A percentile compares a stretch with the other conserved stretches of the same genome.
phyloP scores from a whole-genome alignment of 2,329 filamentous ascomycete species.

The Nemania bipapillata region DNA sequence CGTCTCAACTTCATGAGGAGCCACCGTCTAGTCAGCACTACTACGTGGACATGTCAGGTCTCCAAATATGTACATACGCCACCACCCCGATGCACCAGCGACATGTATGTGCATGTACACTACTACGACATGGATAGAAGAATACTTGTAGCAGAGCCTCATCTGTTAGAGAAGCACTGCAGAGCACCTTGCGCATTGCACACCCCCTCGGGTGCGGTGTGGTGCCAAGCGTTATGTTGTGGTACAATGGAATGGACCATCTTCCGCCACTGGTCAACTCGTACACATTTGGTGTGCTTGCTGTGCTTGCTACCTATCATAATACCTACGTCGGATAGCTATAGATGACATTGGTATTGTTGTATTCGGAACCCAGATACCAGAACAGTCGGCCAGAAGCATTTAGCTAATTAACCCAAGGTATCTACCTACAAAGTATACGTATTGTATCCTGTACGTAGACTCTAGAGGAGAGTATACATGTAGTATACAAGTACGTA shows the following conservation, averaged over 20 bases:
- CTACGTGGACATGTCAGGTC: not conserved
- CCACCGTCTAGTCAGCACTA: not conserved
- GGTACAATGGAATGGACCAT: slow-evolving; percentile 31
- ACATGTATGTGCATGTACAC: not conserved
- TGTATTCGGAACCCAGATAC: not conserved
- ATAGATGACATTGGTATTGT: not conserved
- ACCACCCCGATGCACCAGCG: not conserved
- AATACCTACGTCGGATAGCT: not conserved
- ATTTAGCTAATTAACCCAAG: no score
- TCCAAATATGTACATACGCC: not conserved
- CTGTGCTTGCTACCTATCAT: not conserved
- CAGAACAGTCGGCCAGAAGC: no score
- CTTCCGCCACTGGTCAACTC: slow-evolving; percentile 29
- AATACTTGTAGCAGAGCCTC: slow-evolving; percentile 46
- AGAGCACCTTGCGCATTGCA: slow-evolving; percentile 31
- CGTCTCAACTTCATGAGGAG: not conserved
- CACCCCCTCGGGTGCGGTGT: slow-evolving; percentile 33
- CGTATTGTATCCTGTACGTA: not conserved
- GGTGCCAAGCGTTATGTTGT: slow-evolving; percentile 23
- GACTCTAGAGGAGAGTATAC: not conserved
- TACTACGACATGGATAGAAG: not conserved
- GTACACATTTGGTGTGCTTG: not conserved
- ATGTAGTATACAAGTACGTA: not conserved
- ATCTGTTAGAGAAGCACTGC: slow-evolving; percentile 42
- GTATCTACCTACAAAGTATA: not conserved